phyloP scores from a whole-genome alignment of 2,329 filamentous ascomycete species.

The Calonectria leucothoes region DNA sequence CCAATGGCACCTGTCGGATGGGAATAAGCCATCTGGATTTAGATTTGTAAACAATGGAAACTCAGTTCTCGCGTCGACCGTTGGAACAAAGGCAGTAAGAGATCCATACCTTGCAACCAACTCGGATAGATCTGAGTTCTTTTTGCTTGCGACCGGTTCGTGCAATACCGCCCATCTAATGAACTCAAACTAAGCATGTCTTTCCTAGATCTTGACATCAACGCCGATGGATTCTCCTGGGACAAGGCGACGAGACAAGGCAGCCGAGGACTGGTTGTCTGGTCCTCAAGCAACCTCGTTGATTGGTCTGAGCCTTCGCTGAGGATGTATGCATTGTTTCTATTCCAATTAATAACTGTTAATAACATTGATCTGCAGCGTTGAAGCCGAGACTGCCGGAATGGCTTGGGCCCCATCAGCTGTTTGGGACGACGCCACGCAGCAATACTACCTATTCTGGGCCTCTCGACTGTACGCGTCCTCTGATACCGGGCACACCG shows the following conservation, averaged over 20 bases:
- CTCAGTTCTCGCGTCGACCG: constrained; percentile 11
- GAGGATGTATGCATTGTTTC: constrained; percentile 3
- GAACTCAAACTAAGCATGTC: not conserved
- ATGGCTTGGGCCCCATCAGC: constrained; percentile 53
- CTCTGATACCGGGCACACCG: constrained; percentile 58
- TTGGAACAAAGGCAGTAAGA: constrained; percentile 17
- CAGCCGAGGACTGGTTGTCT: constrained; percentile 50
- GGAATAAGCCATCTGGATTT: constrained; percentile 17
- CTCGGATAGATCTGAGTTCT: constrained; percentile 41
- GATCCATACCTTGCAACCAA: constrained; percentile 16
- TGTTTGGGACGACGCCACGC: constrained; percentile 48
- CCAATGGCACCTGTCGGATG: constrained; percentile 20
- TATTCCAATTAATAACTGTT: too few species aligned
- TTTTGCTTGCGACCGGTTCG: constrained; percentile 50
- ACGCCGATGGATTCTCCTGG: constrained; percentile 49
- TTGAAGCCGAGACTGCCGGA: constrained; percentile 48
- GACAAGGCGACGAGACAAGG: constrained; percentile 49
- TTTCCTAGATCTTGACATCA: constrained; percentile 51
- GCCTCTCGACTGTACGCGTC: constrained; percentile 56
- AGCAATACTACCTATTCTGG: constrained; percentile 62
- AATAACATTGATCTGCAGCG: constrained; percentile 31
- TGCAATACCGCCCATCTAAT: not conserved
- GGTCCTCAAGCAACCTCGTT: constrained; percentile 49
- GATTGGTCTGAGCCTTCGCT: constrained; percentile 44
- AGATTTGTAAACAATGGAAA: constrained; percentile 15